Evolutionary conservation across 2,329 filamentous ascomycete genomes (phyloP), one percentile per base, ranked within the genome.

Genomic region (Colletotrichum tamarilloi): DNA sequence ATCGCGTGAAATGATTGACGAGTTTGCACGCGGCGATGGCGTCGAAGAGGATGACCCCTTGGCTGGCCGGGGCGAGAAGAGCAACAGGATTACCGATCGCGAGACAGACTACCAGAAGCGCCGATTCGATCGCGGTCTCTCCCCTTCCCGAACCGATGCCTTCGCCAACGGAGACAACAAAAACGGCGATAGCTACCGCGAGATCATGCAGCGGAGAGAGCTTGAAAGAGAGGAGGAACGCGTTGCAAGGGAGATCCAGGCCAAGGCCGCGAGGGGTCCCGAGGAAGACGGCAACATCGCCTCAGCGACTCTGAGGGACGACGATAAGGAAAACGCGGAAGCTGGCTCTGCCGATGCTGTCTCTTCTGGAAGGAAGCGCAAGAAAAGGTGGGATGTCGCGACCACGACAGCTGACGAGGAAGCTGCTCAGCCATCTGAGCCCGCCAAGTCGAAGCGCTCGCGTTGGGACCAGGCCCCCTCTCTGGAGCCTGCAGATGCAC

Each of bases 61-160:
- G 75, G 89, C 95, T 63, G 94, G 93, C 57, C 91, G 92, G 77
- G 89, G 90, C 77, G 97, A 98, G 86, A 94, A 96, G 84, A 94
- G 95, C 82, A 95, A 93, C 71, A 92, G 96, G 78, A 98, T 99
- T 80, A 88, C 92, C 74, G 96, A 97, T 81, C 93, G 97, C 79
- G 96, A 98, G 86, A 97, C 95, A 75, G 96, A 98, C 80, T 99
- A 99, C 82, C 97, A 99, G 85, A 98, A 97, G 85, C 94, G 95
- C 76, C 92, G 95, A 73, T 97, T 97, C 82, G 92, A 98, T 81
- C 95, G 97, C 74, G 92, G 91, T 65, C 87, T 98, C 75, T 97
- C 95, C 26, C 95, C 95, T 5, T 95, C 94, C 9, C 92, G 95
- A 79, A 94, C 92, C 74, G 95, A 98, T 81, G 92, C 95, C 0